Base-by-base conservation (phyloP, 139 green algal species). In the Klebsormidium nitens region DNA sequence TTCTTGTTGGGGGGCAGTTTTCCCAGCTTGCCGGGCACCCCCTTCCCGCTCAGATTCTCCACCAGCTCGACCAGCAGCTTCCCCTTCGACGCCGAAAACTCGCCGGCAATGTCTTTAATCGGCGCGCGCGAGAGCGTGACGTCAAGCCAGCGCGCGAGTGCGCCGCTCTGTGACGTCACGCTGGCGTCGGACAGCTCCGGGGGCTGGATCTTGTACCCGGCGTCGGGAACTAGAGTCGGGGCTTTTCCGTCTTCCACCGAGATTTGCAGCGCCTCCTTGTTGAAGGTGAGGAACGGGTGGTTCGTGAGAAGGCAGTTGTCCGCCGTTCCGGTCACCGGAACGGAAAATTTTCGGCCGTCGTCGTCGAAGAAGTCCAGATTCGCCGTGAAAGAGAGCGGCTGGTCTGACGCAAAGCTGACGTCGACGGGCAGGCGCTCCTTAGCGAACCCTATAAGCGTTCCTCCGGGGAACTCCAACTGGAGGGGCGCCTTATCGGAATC, bases 341-440 rank as follows among this genome's bases (percentile, higher is more conserved):
- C 72, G 59, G 65, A 76, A 64, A 79, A 89, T 1, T 64, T 34
- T 19, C 59, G 55, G 28, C 69, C 86, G 37, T 90, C 82, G 46
- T 89, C 86, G 71, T 92, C 87, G 23, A 89, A 34, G 72, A 95
- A 90, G 37, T 93, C 87, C 3, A 95, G 76, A 50, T 75, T 78
- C 37, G 83, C 77, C 26, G 85, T 91, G 76, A 95, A 93, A 68
- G 71, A 82, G 17, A 87, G 74, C 0, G 88, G 83, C 64, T 81
- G 82, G 68, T 42, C 48, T 19, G 76, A 76, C 56, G 59, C 56
- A 56, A 91, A 91, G 23, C 59, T 71, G 2, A 95, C 83, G 23
- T 85, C 78, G 59, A 93, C 85, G 5, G 85, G 86, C 52, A 95
- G 82, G 39, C 64, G 59, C 46, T 89, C 80, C 78, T 89, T 89